Percentiles rank a stretch among this genome's conserved stretches.
Evolutionary conservation across 805 yeast genomes (phyloP).

Genomic region (Cyberlindnera amylophila): DNA sequence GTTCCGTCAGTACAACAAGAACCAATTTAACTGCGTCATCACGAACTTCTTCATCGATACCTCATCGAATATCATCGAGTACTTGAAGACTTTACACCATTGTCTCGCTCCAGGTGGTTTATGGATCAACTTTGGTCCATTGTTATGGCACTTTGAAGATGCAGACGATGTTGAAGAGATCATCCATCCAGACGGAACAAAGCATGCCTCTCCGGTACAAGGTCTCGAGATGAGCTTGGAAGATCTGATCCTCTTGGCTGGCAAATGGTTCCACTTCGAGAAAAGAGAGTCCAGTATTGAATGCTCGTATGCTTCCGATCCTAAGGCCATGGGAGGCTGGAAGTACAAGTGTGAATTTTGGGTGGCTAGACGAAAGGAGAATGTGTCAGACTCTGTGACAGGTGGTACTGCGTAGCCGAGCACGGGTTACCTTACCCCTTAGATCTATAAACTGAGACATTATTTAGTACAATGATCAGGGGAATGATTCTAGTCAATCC

Average conservation of each 20-base stretch:
- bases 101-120: conserved; percentile 42
- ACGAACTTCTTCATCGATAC: conserved; percentile 67
- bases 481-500: too few relatives aligned
- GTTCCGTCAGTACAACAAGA: conserved; percentile 39
- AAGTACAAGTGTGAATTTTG: conserved; percentile 63
- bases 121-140: conserved; percentile 69
- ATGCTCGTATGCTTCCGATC: conserved; percentile 53
- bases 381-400: background rate
- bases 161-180: conserved; percentile 32
- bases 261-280: conserved; percentile 48
- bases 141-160: conserved; percentile 69
- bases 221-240: conserved; percentile 61
- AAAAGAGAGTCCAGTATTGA: conserved; percentile 41
- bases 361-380: conserved; percentile 45
- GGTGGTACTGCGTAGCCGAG: background rate
- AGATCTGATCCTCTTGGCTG: conserved; percentile 46
- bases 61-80: conserved; percentile 55
- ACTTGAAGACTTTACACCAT: conserved; percentile 44
- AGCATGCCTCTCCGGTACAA: conserved; percentile 33
- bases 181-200: conserved; percentile 20
- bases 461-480: too few relatives aligned
- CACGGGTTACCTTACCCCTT: too few relatives aligned
- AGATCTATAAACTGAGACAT: too few relatives aligned
- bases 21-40: conserved; percentile 41
- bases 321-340: conserved; percentile 48